Conservation (phyloP, 2,329 filamentous ascomycete species). For the Volutella citrinella region DNA sequence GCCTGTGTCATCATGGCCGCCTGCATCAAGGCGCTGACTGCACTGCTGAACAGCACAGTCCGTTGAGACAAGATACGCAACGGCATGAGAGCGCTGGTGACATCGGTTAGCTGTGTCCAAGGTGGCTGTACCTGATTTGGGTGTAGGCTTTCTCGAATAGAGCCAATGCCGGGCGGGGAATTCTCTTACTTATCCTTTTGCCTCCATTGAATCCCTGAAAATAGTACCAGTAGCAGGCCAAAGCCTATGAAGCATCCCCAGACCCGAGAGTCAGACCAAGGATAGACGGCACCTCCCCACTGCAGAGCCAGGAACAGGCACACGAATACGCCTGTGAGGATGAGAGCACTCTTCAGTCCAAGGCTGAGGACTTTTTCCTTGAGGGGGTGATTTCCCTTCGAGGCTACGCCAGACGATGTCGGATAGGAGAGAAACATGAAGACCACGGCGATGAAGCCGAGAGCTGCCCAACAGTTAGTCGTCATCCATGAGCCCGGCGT, state of each 20-base stretch:
- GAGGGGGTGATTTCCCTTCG: background rate
- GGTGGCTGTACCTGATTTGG: no score
- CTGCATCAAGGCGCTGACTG: constrained; percentile 17
- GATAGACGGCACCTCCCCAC: constrained; percentile 19
- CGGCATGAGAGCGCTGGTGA: constrained; percentile 13
- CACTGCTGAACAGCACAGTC: constrained; percentile 13
- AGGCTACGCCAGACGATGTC: constrained; percentile 7
- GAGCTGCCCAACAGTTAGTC: constrained; percentile 2
- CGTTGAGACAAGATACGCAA: constrained; percentile 13
- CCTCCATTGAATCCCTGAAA: constrained; percentile 10
- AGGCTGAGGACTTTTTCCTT: constrained; percentile 9
- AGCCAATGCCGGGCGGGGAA: accelerated
- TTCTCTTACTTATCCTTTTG: constrained; percentile 13
- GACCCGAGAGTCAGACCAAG: constrained; percentile 20
- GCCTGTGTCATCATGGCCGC: constrained; percentile 19
- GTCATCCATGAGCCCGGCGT: no score
- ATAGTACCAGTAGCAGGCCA: constrained; percentile 12
- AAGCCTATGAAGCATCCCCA: constrained; percentile 21
- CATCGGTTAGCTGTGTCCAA: no score
- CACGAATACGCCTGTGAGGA: constrained; percentile 9
- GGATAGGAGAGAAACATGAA: constrained; percentile 13
- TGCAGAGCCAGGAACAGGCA: constrained; percentile 22
- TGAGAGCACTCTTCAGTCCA: constrained; percentile 12
- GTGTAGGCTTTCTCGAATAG: no score
- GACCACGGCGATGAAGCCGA: constrained; percentile 9